These are phyloP conservation scores for Paramecium pentaurelia DNA, from an alignment of 73 alveolate species.

Conservation along the genomic window DNA sequence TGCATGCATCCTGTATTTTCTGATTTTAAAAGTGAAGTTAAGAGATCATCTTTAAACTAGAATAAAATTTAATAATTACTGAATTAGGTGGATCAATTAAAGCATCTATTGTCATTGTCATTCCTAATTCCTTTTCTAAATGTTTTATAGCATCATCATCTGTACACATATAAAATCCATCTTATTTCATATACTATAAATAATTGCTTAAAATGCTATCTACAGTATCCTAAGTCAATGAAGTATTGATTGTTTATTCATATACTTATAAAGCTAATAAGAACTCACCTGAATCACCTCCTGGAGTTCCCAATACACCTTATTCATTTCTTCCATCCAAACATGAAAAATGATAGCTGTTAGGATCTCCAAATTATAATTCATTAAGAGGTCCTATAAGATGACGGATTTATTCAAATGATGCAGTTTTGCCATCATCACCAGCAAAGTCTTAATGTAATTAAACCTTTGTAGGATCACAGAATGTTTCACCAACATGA, in stretches of 20 bases:
- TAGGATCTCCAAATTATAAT: conserved; percentile 63
- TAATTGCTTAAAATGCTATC: conserved; percentile 52
- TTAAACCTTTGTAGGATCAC: conserved; percentile 64
- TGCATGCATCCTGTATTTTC: conserved; percentile 78
- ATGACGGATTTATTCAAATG: conserved; percentile 64
- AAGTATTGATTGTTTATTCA: conserved; percentile 30
- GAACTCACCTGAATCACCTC: conserved; percentile 88
- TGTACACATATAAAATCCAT: conserved; percentile 74
- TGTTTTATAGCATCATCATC: conserved; percentile 76
- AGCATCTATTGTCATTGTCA: conserved; percentile 58
- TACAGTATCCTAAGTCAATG: conserved; percentile 39
- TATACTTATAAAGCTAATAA: conserved; percentile 69
- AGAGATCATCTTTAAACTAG: conserved; percentile 55
- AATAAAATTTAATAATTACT: neutral
- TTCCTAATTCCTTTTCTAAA: conserved; percentile 65
- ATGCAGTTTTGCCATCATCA: conserved; percentile 60
- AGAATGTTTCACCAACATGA: conserved; percentile 62
- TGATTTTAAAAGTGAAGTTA: conserved; percentile 62
- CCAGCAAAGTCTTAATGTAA: conserved; percentile 71
- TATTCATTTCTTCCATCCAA: conserved; percentile 75
- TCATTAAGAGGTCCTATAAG: conserved; percentile 56
- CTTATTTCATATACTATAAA: conserved; percentile 54
- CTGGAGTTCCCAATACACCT: conserved; percentile 73
- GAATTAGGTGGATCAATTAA: conserved; percentile 47
- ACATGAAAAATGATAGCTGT: conserved; percentile 66